Evolutionary conservation across 2,329 filamentous ascomycete genomes (phyloP), one percentile per base, ranked within the genome.

Genomic region (Fusarium scirpi): DNA sequence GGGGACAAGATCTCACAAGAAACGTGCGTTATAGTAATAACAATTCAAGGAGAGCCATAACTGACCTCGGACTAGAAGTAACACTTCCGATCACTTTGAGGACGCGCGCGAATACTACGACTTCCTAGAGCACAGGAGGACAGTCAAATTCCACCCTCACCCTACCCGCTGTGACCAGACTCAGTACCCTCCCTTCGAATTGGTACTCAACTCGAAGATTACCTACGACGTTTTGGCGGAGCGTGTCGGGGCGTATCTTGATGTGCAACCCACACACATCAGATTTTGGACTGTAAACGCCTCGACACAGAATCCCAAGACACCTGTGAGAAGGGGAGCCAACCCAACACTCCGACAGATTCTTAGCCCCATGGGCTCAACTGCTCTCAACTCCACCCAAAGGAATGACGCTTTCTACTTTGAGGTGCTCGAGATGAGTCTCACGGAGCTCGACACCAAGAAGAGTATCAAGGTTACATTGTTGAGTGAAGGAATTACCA

Each of bases 91-190:
- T 68, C 84, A 82, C 20, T 87, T 87, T 61, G 86, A 90, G 16
- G 93, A 97, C 76, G 93, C 94, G 3, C 89, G 90, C 64, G 89
- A 93, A 52, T 98, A 94, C 80, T 99, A 99, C 79, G 96, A 99
- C 76, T 97, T 97, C 79, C 86, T 99, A 5, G 85, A 95, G 70
- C 94, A 97, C 80, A 92, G 92, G 79, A 91, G 93, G 76, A 88
- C 87, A 8, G 89, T 99, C 40, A 90, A 87, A 52, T 97, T 99
- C 77, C 87, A 89, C 52, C 91, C 94, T 20, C 89, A 91, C 66
- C 87, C 88, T 6, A 82, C 81, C 3, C 83, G 74, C 82, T 89
- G 81, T 78, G 89, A 84, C 80, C 85, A 80, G 27, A 81, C 84
- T 38, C 83, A 90, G 62, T 89, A 91, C 44, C 86, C 90, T 9